Evolutionary conservation across 306 rosid genomes (phyloP).

Genomic region (Herpetospermum pedunculosum): DNA sequence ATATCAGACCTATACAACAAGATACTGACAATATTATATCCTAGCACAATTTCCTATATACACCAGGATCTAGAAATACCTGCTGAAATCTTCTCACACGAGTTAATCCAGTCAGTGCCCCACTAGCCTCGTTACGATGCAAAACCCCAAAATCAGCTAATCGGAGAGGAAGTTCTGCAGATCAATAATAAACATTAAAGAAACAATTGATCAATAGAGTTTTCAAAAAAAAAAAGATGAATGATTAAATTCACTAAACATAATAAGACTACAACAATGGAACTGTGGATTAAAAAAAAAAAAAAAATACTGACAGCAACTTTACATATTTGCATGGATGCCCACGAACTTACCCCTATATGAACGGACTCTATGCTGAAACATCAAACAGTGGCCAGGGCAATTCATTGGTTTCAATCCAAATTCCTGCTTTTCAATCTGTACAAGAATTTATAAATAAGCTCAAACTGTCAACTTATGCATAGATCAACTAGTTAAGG

Average conservation of each 20-base stretch:
- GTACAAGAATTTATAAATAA: slow-evolving; percentile 1
- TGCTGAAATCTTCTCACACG: slow-evolving; percentile 97
- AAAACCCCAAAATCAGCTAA: slow-evolving; percentile 95
- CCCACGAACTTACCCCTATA: slow-evolving; percentile 51
- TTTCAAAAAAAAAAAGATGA: not conserved
- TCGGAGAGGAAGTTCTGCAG: slow-evolving; percentile 90
- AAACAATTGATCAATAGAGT: not conserved
- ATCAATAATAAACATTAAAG: slow-evolving; percentile 8
- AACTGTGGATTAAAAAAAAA: too few relatives aligned
- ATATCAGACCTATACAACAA: not conserved
- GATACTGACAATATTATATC: not conserved
- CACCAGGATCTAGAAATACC: slow-evolving; percentile 29
- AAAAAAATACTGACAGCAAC: not conserved
- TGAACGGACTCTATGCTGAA: slow-evolving; percentile 88
- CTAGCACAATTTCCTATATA: not conserved
- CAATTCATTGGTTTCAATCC: slow-evolving; percentile 99
- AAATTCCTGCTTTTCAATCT: slow-evolving; percentile 95
- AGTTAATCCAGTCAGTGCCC: slow-evolving; percentile 91
- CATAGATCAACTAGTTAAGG: too few relatives aligned
- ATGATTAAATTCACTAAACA: not conserved
- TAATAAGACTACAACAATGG: too few relatives aligned
- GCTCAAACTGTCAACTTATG: too few relatives aligned
- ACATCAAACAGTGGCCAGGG: slow-evolving; percentile 98
- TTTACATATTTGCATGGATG: not conserved
- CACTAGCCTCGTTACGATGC: slow-evolving; percentile 98